phyloP scores from a whole-genome alignment of 2,329 filamentous ascomycete species.

The Paraphaeosphaeria minitans region DNA sequence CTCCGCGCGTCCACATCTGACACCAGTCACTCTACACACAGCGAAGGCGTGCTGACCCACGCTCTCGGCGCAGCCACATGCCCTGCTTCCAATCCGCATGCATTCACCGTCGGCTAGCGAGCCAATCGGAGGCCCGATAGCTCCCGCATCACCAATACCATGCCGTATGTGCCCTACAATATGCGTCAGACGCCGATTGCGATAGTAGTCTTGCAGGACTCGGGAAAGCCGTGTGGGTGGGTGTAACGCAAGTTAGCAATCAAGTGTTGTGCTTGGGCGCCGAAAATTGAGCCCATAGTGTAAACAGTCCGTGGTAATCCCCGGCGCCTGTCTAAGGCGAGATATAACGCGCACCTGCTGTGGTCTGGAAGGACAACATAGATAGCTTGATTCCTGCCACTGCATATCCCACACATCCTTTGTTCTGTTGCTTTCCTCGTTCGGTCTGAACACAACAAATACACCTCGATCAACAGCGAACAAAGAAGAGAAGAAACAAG shows the following conservation, averaged over 20 bases:
- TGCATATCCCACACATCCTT: not conserved
- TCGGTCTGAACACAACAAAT: not conserved
- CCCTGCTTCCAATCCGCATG: not conserved
- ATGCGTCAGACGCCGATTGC: not conserved
- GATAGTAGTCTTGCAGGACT: not conserved
- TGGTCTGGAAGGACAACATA: not conserved
- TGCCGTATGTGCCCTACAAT: not conserved
- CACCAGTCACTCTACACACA: not conserved
- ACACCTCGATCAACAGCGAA: not conserved
- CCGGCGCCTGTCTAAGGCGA: not conserved
- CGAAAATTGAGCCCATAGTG: conserved; percentile 5
- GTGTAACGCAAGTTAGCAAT: not conserved
- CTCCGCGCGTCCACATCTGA: not conserved
- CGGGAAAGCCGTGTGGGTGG: too few relatives aligned
- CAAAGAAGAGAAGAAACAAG: not conserved
- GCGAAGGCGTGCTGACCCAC: not conserved
- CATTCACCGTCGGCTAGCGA: conserved; percentile 6
- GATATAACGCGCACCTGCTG: not conserved
- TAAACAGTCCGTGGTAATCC: conserved; percentile 3
- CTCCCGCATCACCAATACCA: conserved; percentile 1
- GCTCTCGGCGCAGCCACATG: not conserved
- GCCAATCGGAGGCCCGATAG: conserved; percentile 9
- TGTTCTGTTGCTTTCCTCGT: not conserved
- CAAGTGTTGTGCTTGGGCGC: not conserved
- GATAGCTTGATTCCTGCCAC: not conserved